Evolutionary conservation across 495 filamentous ascomycete genomes (phyloP).

Genomic region (Clavariopsis aquatica): DNA sequence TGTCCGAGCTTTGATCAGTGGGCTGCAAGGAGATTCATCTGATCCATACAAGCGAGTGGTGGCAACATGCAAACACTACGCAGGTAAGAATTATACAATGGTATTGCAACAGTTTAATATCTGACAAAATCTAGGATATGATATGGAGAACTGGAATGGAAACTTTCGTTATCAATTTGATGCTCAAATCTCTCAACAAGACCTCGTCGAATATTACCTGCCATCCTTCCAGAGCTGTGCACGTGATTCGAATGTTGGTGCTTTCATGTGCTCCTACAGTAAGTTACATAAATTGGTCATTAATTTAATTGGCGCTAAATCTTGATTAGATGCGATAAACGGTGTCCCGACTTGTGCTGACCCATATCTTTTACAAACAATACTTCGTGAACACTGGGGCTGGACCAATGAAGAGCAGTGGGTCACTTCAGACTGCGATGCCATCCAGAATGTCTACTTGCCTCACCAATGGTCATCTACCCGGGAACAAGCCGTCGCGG

Average conservation of each 20-base stretch:
- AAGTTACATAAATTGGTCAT: constrained; percentile 1
- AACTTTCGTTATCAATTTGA: constrained; percentile 59
- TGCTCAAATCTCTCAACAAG: constrained; percentile 56
- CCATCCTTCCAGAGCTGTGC: constrained; percentile 54
- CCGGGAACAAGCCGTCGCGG: constrained; percentile 53
- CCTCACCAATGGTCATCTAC: constrained; percentile 56
- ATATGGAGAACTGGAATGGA: constrained; percentile 62
- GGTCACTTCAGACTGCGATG: constrained; percentile 61
- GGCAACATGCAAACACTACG: constrained; percentile 66
- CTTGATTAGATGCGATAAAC: constrained; percentile 53
- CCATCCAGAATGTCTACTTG: constrained; percentile 59
- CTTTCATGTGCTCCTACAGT: constrained; percentile 63
- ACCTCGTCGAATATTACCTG: constrained; percentile 59
- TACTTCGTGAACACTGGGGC: constrained; percentile 57
- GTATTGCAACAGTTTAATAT: neutral
- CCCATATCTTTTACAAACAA: constrained; percentile 57
- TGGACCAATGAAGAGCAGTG: constrained; percentile 56
- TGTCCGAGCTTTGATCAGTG: constrained; percentile 60
- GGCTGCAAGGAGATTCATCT: constrained; percentile 58
- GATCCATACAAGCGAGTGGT: constrained; percentile 56
- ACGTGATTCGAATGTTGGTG: constrained; percentile 58
- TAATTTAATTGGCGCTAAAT: neutral
- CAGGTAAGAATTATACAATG: constrained; percentile 40
- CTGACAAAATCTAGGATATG: constrained; percentile 49
- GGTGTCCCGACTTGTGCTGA: constrained; percentile 60